Percentiles rank a stretch among this genome's conserved stretches.
Conservation (phyloP, 176 grass and related monocot species). For the Phragmites australis region DNA sequence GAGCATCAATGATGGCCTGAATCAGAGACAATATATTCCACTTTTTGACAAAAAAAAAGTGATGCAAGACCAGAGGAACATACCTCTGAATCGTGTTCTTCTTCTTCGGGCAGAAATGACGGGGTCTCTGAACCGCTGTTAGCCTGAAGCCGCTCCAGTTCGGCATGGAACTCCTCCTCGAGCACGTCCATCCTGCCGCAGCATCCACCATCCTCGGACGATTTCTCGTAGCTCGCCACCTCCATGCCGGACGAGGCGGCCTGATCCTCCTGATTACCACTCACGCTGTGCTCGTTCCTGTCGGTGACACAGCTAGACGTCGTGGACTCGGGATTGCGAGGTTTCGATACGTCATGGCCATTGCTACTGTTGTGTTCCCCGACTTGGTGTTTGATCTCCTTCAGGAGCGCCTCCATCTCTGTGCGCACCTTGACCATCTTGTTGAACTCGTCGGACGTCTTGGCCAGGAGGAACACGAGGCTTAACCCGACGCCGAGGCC, state of each 20-base stretch:
- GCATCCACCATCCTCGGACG: conserved; percentile 1
- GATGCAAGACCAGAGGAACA: not conserved
- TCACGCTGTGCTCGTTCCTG: not conserved
- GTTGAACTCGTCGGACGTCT: conserved; percentile 60
- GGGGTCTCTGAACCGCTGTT: conserved; percentile 16
- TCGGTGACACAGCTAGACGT: conserved; percentile 46
- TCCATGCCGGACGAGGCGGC: conserved; percentile 1
- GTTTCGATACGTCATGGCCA: not conserved
- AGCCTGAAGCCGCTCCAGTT: conserved; percentile 46
- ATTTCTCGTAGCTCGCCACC: not conserved
- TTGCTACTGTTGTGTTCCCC: not conserved
- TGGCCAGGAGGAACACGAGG: conserved; percentile 55
- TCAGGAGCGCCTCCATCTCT: conserved; percentile 61
- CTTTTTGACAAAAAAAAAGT: too few species aligned
- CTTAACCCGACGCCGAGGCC: conserved; percentile 48
- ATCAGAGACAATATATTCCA: not conserved
- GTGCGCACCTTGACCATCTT: conserved; percentile 59
- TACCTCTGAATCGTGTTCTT: conserved; percentile 31
- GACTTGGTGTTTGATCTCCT: conserved; percentile 39
- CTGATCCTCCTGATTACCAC: not conserved
- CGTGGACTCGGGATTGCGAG: conserved; percentile 27
- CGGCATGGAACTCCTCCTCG: conserved; percentile 55
- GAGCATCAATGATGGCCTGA: not conserved
- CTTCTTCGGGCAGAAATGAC: not conserved
- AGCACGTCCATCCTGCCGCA: conserved; percentile 42